A percentile compares a stretch with the other conserved stretches of the same genome.
These are phyloP conservation scores for Puccinellia tenuiflora DNA, from an alignment of 176 grass and related monocot genomes.

Conservation along the genomic window DNA sequence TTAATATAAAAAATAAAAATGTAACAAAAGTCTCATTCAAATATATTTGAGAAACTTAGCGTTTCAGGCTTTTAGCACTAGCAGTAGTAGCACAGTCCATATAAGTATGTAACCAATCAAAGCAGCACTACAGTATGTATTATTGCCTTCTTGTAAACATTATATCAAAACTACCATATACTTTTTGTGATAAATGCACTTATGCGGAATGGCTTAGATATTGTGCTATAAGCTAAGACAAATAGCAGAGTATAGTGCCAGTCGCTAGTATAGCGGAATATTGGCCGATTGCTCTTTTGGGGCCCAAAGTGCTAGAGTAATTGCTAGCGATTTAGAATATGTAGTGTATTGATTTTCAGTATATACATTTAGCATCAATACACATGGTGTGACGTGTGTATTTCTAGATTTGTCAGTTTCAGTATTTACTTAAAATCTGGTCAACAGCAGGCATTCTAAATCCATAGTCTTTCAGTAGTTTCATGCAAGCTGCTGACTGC, in stretches of 20 bases:
- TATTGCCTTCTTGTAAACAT: not conserved
- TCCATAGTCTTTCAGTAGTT: not conserved
- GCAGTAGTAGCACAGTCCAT: not conserved
- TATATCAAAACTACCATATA: not conserved
- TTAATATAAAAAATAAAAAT: not conserved
- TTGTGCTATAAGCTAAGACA: not conserved
- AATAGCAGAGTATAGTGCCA: not conserved
- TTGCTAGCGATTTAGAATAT: not conserved
- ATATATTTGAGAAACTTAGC: not conserved
- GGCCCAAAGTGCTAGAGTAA: not conserved
- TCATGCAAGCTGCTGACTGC: not conserved
- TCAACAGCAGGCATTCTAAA: not conserved
- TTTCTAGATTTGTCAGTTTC: not conserved
- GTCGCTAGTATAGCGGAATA: not conserved
- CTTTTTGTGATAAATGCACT: not conserved
- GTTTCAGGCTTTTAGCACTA: not conserved
- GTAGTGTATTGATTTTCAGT: not conserved
- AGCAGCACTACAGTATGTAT: not conserved
- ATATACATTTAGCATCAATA: not conserved
- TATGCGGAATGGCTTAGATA: not conserved
- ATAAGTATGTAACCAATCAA: not conserved
- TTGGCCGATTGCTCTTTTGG: not conserved
- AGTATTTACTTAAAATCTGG: constrained; percentile 4
- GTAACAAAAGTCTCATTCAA: not conserved
- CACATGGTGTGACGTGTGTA: not conserved